Evolutionary conservation across 2,329 filamentous ascomycete species (phyloP).

Genomic region (Knoxdaviesia capensis): DNA sequence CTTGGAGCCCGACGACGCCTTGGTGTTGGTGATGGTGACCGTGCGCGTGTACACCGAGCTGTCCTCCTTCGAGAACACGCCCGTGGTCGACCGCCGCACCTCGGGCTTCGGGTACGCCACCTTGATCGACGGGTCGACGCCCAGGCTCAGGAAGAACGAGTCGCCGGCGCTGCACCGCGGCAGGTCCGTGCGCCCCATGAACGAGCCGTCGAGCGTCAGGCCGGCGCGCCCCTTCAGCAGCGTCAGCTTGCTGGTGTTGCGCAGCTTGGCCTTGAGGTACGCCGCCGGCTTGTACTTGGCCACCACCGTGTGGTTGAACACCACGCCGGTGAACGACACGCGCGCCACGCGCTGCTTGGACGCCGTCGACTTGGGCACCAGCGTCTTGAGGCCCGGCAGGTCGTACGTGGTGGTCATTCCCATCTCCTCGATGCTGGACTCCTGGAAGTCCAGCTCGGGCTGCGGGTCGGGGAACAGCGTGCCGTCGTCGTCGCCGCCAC

Average conservation of each 20-base stretch:
- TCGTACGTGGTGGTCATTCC: constrained; percentile 42
- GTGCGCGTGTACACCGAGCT: constrained; percentile 26
- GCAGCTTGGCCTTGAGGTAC: constrained; percentile 36
- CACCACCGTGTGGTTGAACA: constrained; percentile 36
- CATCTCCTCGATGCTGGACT: constrained; percentile 34
- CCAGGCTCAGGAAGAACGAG: constrained; percentile 30
- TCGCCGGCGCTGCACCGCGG: constrained; percentile 35
- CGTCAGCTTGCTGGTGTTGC: constrained; percentile 33
- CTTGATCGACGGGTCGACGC: constrained; percentile 36
- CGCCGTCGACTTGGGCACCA: constrained; percentile 26
- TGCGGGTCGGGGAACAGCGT: constrained; percentile 6
- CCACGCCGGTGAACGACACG: constrained; percentile 26
- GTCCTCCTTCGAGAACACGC: constrained; percentile 32
- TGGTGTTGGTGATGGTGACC: constrained; percentile 30
- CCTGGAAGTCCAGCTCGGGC: constrained; percentile 22
- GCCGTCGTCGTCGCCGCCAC: constrained; percentile 6
- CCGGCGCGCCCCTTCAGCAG: constrained; percentile 33
- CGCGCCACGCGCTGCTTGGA: constrained; percentile 40
- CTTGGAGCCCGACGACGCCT: constrained; percentile 13
- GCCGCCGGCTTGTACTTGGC: constrained; percentile 39
- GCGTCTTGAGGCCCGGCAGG: constrained; percentile 34
- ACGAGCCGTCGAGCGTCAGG: constrained; percentile 41
- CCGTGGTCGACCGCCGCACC: constrained; percentile 27
- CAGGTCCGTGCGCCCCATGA: constrained; percentile 34
- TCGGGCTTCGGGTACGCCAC: constrained; percentile 35